phyloP scores from a whole-genome alignment of 345 rosid genomes.

The Salix koriyanagi region DNA sequence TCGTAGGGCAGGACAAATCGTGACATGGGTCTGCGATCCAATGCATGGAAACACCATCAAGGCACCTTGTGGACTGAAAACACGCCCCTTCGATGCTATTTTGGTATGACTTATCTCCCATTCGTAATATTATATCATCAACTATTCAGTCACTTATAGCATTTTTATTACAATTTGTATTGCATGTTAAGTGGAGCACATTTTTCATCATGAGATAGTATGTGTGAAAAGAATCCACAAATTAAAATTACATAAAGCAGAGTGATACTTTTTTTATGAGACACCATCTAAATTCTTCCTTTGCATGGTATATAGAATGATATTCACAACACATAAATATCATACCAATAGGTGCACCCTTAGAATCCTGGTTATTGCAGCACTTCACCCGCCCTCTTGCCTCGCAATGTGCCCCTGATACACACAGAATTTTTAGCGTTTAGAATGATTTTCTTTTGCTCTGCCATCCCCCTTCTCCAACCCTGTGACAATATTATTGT shows the following conservation, averaged over 20 bases:
- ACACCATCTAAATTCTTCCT: not conserved
- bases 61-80: constrained; percentile 29
- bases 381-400: not conserved
- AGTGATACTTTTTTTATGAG: no score
- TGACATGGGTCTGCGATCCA: constrained; percentile 33
- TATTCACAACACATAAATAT: not conserved
- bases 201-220: not conserved
- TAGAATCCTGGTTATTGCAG: not conserved
- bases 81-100: constrained; percentile 29
- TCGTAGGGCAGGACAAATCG: constrained; percentile 17
- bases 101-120: not conserved
- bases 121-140: not conserved
- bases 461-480: not conserved
- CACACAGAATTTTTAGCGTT: not conserved
- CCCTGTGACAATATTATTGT: not conserved
- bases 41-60: constrained; percentile 33
- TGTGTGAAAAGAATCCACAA: not conserved
- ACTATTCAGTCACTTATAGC: not conserved
- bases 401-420: not conserved
- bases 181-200: not conserved
- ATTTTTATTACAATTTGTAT: not conserved
- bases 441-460: not conserved
- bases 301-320: not conserved
- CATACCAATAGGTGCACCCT: not conserved
- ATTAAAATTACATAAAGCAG: not conserved